A percentile compares a stretch with the other conserved stretches of the same genome.
Conservation (phyloP, 306 rosid species). For the Quercus mongolica region DNA sequence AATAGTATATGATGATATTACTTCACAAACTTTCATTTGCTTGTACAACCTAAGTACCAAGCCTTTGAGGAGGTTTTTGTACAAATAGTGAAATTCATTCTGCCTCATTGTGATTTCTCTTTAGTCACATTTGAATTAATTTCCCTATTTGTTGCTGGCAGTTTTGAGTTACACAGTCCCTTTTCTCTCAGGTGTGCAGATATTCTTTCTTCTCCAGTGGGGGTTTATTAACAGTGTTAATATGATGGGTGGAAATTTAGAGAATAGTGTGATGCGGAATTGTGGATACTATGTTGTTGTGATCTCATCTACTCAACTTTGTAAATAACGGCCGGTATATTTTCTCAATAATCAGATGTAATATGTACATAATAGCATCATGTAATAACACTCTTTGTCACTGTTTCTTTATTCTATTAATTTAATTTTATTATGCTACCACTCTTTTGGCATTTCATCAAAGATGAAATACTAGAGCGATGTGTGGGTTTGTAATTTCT, state of each 20-base stretch:
- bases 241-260: slow-evolving; percentile 51
- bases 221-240: slow-evolving; percentile 48
- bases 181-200: slow-evolving; percentile 50
- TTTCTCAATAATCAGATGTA: slow-evolving; percentile 46
- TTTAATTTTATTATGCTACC: slow-evolving; percentile 26
- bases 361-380: slow-evolving; percentile 58
- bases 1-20: not conserved
- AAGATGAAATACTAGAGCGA: not conserved
- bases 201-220: slow-evolving; percentile 67
- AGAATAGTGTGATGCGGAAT: slow-evolving; percentile 47
- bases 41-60: too few relatives aligned
- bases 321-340: slow-evolving; percentile 55
- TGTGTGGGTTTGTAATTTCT: not conserved
- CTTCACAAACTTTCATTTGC: too few relatives aligned
- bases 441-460: not conserved
- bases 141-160: not conserved
- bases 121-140: not conserved
- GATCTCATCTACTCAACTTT: slow-evolving; percentile 42
- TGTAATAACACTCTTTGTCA: slow-evolving; percentile 1
- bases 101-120: not conserved
- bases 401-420: slow-evolving; percentile 18
- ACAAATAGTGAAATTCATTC: not conserved
- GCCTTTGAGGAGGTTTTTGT: too few relatives aligned
- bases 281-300: slow-evolving; percentile 29
- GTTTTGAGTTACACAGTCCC: not conserved